Base-by-base conservation (phyloP, 306 rosid genomes). In the Gastrolobium villosum region DNA sequence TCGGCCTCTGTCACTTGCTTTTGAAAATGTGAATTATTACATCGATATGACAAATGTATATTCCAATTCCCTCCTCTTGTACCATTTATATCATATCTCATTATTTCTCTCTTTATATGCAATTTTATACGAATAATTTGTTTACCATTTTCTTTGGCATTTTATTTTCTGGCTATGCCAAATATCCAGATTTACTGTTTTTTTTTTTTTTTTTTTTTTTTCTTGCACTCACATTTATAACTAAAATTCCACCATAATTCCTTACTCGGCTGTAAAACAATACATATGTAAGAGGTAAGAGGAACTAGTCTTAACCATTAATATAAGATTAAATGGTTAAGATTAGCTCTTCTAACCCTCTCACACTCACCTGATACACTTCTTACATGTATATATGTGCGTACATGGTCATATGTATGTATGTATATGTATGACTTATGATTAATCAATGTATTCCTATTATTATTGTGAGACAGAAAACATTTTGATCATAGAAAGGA, bases 11-110 rank as follows among this genome's bases (percentile, higher is more conserved):
- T 73, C 87, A 63, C 82, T 86, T 56, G 87, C 81, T 5, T 86
- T 86, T 70, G 74, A 82, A 56, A 56, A 74, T 74, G 86, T 84
- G 48, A 86, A 84, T 65, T 86, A 83, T 79, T 81, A 81, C 45
- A 82, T 86, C 4, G 63, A 84, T 78, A 84, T 84, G 87, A 86
- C 90, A 62, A 63, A 75, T 14, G 90, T 84, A 79, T 75, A 41
- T 71, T 52, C 48, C 79, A 31, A 14, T 68, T 54, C 77, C 44
- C 76, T 46, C 34, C 41, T 78, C 70, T 43, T 77, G 5, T 73
- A 56, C 71, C 57, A 8, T 65, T 70, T 62, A 3, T 61, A 49
- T 82, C 36, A 52, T 34, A 13, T 63, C 57, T 7, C 0, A 6
- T 35, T 20, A 36, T 65, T 54, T 43, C 35, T 57, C 14, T 55